Evolutionary conservation across 1,284 basidiomycete genomes (phyloP), one percentile per base, ranked within the genome.

Genomic region (Moesziomyces aphidis): DNA sequence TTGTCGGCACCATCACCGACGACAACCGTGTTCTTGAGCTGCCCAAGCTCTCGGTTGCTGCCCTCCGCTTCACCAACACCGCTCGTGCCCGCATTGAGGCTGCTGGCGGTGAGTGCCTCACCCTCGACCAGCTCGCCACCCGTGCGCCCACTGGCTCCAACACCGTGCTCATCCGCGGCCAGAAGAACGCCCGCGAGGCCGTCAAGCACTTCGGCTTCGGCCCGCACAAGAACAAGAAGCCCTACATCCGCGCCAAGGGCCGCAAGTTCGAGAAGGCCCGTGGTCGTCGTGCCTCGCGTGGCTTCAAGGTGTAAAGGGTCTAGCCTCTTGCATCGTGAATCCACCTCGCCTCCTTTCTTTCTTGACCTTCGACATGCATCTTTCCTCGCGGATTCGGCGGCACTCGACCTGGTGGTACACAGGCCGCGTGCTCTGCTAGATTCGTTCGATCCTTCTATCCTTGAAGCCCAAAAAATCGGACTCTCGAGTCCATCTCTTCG

Each of bases 71-170:
- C 91, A 95, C 96, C 74, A 89, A 90, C 81, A 90, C 91, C 55
- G 97, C 96, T 67, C 92, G 91, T 87, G 95, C 94, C 86, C 92
- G 97, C 80, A 98, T 99, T 86, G 86, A 94, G 84, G 94, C 93
- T 85, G 93, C 95, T 62, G 96, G 96, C 80, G 96, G 96, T 85
- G 96, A 99, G 88, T 89, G 89, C 75, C 86, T 99, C 81, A 99
- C 97, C 76, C 90, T 99, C 80, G 96, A 99, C 87, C 95, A 98
- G 87, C 93, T 99, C 77, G 96, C 96, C 61, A 87, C 94, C 77
- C 91, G 95, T 74, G 90, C 94, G 67, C 96, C 96, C 44, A 97
- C 93, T 60, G 96, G 97, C 77, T 89, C 93, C 78, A 97, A 97
- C 90, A 98, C 95, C 56, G 89, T 99, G 75, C 88, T 99, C 78